Base-by-base conservation (phyloP, 1,139 yeast genomes). In the Yamadazyma buinensis region DNA sequence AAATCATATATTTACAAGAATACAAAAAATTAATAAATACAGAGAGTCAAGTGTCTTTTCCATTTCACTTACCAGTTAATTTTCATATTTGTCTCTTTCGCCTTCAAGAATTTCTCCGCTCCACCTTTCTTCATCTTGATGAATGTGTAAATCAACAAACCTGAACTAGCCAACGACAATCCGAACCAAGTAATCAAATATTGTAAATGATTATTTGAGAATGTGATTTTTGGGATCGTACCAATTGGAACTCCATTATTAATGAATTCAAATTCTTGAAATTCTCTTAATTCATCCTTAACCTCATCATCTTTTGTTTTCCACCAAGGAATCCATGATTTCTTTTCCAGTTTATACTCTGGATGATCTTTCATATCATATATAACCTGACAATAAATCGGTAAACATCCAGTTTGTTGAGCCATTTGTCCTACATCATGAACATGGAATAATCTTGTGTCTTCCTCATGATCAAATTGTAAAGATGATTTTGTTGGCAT, bases 131-230 rank as follows among this genome's bases (percentile, higher is more conserved):
- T 54, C 28, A 48, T 52, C 47, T 64, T 68, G 47, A 52, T 48
- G 38, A 64, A 48, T 23, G 54, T 50, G 45, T 63, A 69, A 10
- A 52, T 29, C 39, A 90, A 67, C 54, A 85, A 71, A 23, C 80
- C 76, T 0, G 88, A 52, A 30, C 95, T 83, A 25, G 84, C 74
- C 26, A 83, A 49, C 1, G 88, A 79, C 28, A 88, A 73, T 0
- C 95, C 95, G 55, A 86, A 92, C 99, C 99, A 92, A 0, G 99
- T 92, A 15, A 87, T 76, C 50, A 92, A 65, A 56, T 92, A 92
- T 58, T 92, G 96, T 58, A 90, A 64, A 55, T 92, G 99, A 52
- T 90, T 88, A 57, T 92, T 94, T 44, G 84, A 77, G 52, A 87
- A 73, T 43, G 81, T 88, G 21, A 92, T 78, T 49, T 77, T 77